Evolutionary conservation across 2,329 filamentous ascomycete species (phyloP).

Genomic region (Macroventuria anomochaeta): DNA sequence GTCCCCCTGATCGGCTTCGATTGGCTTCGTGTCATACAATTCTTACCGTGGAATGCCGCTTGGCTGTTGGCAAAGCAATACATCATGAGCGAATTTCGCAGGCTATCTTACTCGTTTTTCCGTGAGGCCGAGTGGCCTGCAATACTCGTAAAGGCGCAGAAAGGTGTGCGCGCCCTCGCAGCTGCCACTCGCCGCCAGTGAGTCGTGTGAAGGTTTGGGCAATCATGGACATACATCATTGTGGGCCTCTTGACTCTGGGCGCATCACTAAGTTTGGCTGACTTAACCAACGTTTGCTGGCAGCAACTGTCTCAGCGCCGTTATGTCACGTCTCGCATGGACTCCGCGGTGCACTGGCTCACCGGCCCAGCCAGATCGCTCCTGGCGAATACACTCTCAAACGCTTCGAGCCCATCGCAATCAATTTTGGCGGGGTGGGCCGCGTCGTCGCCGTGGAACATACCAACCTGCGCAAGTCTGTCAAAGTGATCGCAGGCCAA

Average conservation of each 20-base stretch:
- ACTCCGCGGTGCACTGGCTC: conserved; percentile 8
- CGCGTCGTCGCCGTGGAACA: conserved; percentile 10
- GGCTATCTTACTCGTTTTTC: conserved; percentile 6
- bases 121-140: conserved; percentile 13
- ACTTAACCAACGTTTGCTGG: conserved; percentile 30
- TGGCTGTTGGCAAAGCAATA: conserved; percentile 20
- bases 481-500: conserved; percentile 8
- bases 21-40: conserved; percentile 22
- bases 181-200: conserved; percentile 6
- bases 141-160: conserved; percentile 1
- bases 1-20: conserved; percentile 16
- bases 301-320: conserved; percentile 27
- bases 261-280: conserved; percentile 26
- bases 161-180: neutral
- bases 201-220: conserved; percentile 16
- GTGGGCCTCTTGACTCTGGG: conserved; percentile 24
- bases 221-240: conserved; percentile 28
- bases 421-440: conserved; percentile 16
- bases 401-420: conserved; percentile 16
- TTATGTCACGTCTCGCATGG: conserved; percentile 24
- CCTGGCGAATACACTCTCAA: conserved; percentile 13
- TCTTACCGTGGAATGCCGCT: conserved; percentile 22
- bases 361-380: conserved; percentile 17
- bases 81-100: conserved; percentile 18
- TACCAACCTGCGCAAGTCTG: conserved; percentile 5